Conservation (phyloP, 2,329 filamentous ascomycete genomes). For the Ceratocystis papillata region DNA sequence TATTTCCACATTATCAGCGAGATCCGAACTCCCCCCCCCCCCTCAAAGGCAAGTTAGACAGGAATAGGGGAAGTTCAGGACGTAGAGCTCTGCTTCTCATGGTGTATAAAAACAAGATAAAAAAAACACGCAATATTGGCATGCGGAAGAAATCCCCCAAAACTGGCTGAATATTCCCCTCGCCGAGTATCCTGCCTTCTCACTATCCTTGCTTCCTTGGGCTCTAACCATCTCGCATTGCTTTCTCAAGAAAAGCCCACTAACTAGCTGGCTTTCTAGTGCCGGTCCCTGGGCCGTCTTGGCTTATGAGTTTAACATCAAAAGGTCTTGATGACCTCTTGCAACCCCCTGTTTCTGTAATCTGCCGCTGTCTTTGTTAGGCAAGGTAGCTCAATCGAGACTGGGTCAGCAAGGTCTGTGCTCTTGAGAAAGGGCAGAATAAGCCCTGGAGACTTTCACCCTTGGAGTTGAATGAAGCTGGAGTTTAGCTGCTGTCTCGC, state of each 20-base stretch:
- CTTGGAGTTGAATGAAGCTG: too few species aligned
- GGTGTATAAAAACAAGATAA: not conserved
- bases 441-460: too few species aligned
- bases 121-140: not conserved
- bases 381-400: not conserved
- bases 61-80: not conserved
- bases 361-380: conserved; percentile 14
- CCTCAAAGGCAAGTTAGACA: not conserved
- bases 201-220: too few species aligned
- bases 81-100: not conserved
- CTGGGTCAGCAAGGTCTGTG: not conserved
- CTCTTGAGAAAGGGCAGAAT: not conserved
- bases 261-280: conserved; percentile 3
- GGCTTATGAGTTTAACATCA: conserved; percentile 14
- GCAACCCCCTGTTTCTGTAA: not conserved
- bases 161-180: not conserved
- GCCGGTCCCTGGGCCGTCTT: conserved; percentile 7
- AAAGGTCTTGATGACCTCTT: conserved; percentile 14
- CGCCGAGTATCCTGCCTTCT: too few species aligned
- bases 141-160: not conserved
- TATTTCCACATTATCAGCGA: not conserved
- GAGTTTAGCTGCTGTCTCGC: too few species aligned
- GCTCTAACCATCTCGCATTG: too few species aligned
- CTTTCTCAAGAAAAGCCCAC: not conserved
- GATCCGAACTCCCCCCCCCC: not conserved